Percentiles rank a stretch among this genome's conserved stretches.
These are phyloP conservation scores for Dalbergia cultrata DNA, from an alignment of 306 rosid genomes.

Conservation along the genomic window DNA sequence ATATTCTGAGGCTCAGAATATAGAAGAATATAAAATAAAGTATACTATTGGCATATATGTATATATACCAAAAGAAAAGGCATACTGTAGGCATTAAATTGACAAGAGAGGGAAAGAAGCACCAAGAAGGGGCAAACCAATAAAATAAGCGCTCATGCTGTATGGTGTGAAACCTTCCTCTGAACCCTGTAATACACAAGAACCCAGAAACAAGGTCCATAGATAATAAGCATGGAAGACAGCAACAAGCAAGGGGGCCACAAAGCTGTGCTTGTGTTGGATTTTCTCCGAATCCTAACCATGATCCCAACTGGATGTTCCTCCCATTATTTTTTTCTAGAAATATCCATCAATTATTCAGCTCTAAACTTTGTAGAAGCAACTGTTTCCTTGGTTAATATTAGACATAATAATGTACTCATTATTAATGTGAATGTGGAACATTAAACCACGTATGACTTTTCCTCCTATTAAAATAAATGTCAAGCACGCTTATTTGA, in stretches of 20 bases:
- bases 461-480: no score
- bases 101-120: constrained; percentile 22
- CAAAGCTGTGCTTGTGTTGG: constrained; percentile 44
- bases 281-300: constrained; percentile 34
- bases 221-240: constrained; percentile 27
- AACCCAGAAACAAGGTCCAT: constrained; percentile 26
- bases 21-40: constrained; percentile 26
- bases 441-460: no score
- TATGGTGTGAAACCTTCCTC: not conserved
- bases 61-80: not conserved
- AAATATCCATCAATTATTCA: constrained; percentile 45
- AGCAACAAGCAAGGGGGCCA: constrained; percentile 46
- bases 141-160: not conserved
- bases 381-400: no score
- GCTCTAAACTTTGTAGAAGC: not conserved
- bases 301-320: constrained; percentile 59
- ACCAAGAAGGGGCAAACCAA: not conserved
- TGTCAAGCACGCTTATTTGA: no score
- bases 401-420: no score
- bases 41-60: not conserved
- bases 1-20: constrained; percentile 6
- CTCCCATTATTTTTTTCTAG: constrained; percentile 33
- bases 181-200: not conserved
- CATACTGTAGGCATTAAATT: not conserved
- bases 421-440: no score